Evolutionary conservation across 257 asterid species (phyloP), one percentile per base, ranked within the genome.

Genomic region (Fraxinus americana): DNA sequence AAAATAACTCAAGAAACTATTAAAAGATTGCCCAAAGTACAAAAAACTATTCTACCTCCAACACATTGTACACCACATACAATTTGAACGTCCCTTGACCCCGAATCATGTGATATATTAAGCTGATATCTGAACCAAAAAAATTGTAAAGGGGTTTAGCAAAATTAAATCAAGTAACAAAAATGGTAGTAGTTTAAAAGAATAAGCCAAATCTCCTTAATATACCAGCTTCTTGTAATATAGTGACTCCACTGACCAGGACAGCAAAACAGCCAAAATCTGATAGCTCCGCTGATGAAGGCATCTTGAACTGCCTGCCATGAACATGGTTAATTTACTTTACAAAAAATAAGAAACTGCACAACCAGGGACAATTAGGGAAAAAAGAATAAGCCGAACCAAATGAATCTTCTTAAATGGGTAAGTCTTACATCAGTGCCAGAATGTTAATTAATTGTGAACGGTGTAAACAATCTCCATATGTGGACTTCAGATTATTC

Each of bases 231-330:
- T 87, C 98, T 73, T 92, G 98, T 81, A 95, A 85, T 79, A 93
- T 79, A 80, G 92, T 80, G 75, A 91, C 94, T 82, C 99, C 99
- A 88, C 82, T 80, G 69, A 82, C 70, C 76, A 95, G 86, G 82
- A 88, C 91, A n/a, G 91, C 71, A 70, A 89, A 90, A 84, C 98
- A 93, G 75, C 98, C 98, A 80, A 91, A 85, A 88, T 95, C 99
- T 79, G 96, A 89, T 52, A 95, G 86, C 89, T 93, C 97, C 48
- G 92, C 93, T 54, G 98, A 80, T 30, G 98, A 92, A 89, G 85
- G 97, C 83, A 86, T 91, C 92, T 87, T 86, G 85, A 95, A 90
- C 97, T 95, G 97, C 97, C 99, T 95, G 99, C 93, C 97, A 91
- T 85, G 82, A 84, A 81, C 87, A 86, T 80, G 90, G 91, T 90